Conservation (phyloP, 495 filamentous ascomycete species). For the Penicillium canariense region DNA sequence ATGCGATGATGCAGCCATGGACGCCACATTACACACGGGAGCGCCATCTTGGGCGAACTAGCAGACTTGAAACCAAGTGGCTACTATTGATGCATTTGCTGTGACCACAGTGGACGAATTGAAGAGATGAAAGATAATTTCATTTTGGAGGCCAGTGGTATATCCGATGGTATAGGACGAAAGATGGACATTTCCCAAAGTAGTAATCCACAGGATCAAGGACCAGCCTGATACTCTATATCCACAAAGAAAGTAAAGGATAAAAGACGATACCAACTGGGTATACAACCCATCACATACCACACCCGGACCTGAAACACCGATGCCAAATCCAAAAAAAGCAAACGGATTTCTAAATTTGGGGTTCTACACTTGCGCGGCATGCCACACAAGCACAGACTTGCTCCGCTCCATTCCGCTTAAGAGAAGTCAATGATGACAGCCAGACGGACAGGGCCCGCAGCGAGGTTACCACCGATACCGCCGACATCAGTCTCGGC, state of each 20-base stretch:
- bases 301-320: constrained; percentile 9
- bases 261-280: constrained; percentile 20
- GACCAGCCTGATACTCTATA: constrained; percentile 27
- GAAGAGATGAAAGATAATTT: constrained; percentile 1
- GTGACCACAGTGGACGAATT: background rate
- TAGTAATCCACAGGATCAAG: constrained; percentile 11
- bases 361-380: background rate
- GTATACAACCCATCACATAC: too few relatives aligned
- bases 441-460: constrained; percentile 30
- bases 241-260: constrained; percentile 15
- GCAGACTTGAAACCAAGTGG: background rate
- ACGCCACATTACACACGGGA: constrained; percentile 8
- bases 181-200: constrained; percentile 1
- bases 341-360: constrained; percentile 2
- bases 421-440: constrained; percentile 28
- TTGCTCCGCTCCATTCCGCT: background rate
- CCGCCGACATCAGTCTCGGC: constrained; percentile 36
- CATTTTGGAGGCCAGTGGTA: constrained; percentile 10
- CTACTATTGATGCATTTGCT: background rate
- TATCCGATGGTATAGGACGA: constrained; percentile 9
- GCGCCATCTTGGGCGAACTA: background rate
- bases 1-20: constrained; percentile 19
- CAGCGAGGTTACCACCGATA: constrained; percentile 38
- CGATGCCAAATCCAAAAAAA: background rate
- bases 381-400: constrained; percentile 7